Evolutionary conservation across 306 rosid species (phyloP).

Genomic region (Cercis canadensis): DNA sequence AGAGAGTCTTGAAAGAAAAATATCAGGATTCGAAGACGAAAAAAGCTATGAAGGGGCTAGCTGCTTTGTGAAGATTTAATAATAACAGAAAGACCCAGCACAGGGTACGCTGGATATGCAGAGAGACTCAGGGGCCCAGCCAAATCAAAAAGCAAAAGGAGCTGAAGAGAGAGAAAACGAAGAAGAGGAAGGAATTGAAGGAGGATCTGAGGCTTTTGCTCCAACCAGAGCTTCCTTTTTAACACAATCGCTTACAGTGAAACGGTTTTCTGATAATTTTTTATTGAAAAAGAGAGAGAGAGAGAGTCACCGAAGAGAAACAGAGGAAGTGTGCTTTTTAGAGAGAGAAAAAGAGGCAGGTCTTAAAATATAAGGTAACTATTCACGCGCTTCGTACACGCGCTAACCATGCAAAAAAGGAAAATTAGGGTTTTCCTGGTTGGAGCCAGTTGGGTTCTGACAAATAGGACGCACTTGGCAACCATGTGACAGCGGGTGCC

Average conservation of each 20-base stretch:
- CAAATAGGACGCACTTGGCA: too few species aligned
- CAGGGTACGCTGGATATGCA: constrained; percentile 31
- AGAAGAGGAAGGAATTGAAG: background rate
- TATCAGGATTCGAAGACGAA: background rate
- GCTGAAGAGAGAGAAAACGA: background rate
- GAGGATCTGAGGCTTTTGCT: background rate
- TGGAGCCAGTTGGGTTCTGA: too few species aligned
- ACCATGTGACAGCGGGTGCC: too few species aligned
- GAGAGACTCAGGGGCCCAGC: constrained; percentile 27
- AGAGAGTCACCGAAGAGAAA: background rate
- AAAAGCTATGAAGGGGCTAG: constrained; percentile 4
- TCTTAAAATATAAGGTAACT: too few species aligned
- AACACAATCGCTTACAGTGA: constrained; percentile 6
- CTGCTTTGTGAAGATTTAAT: constrained; percentile 42
- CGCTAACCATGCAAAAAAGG: too few species aligned
- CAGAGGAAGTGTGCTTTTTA: background rate
- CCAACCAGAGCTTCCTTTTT: constrained; percentile 9
- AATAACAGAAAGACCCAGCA: background rate
- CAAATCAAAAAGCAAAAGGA: background rate
- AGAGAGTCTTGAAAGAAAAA: background rate
- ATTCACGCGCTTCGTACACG: too few species aligned
- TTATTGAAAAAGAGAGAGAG: background rate
- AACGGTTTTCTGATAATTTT: constrained; percentile 20
- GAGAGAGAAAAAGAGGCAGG: background rate
- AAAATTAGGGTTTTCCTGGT: too few species aligned